These are phyloP conservation scores for Aspergillus cavernicola DNA, from an alignment of 495 filamentous ascomycete species.

Conservation along the genomic window DNA sequence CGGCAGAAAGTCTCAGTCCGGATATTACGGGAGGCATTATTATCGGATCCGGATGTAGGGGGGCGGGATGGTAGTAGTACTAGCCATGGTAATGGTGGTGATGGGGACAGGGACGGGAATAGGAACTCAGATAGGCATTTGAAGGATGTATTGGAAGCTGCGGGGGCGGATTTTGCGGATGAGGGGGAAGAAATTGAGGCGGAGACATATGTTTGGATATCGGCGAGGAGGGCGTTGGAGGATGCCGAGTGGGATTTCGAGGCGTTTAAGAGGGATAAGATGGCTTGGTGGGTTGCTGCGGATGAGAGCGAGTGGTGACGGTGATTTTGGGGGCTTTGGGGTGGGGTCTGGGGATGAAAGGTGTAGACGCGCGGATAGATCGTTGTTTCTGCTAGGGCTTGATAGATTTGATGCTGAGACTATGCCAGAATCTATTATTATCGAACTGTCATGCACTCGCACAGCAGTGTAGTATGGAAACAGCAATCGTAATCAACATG, in stretches of 20 bases:
- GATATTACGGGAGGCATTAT: slow-evolving; percentile 43
- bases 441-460: neutral
- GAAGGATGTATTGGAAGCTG: slow-evolving; percentile 30
- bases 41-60: slow-evolving; percentile 9
- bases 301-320: slow-evolving; percentile 38
- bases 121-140: slow-evolving; percentile 21
- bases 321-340: neutral
- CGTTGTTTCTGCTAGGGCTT: neutral
- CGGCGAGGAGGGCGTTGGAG: slow-evolving; percentile 50
- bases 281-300: slow-evolving; percentile 49
- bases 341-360: too few species aligned
- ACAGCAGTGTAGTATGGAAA: neutral
- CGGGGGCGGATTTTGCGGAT: slow-evolving; percentile 26
- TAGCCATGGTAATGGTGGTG: too few species aligned
- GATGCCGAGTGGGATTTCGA: slow-evolving; percentile 77
- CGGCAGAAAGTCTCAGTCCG: slow-evolving; percentile 58
- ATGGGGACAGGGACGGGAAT: slow-evolving; percentile 10
- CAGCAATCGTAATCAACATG: slow-evolving; percentile 5
- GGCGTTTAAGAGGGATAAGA: slow-evolving; percentile 64
- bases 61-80: neutral
- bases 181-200: slow-evolving; percentile 55
- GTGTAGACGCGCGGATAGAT: neutral
- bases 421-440: too few species aligned
- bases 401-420: neutral
- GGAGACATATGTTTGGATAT: slow-evolving; percentile 76